Base-by-base conservation (phyloP, 805 yeast genomes). In the Komagataella kurtzmanii region DNA sequence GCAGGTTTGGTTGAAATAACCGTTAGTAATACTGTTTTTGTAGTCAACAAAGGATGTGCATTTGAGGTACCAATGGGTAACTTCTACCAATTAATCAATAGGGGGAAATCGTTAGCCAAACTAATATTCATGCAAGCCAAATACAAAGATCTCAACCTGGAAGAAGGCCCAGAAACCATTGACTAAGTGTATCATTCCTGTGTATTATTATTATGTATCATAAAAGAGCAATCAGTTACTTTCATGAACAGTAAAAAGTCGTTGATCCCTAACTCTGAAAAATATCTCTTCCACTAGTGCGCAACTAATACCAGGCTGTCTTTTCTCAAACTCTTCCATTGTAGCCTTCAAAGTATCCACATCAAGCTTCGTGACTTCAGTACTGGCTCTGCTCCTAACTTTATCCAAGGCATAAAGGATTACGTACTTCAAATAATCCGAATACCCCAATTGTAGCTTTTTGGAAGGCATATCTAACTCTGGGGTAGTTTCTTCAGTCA, bases 1-100 rank as follows among this genome's bases (percentile, higher is more conserved):
- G 69, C 73, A 45, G 97, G 97, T 0, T 57, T 75, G 2, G 61
- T 87, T 7, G 87, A 86, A 58, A 90, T 86, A 2, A 76, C 80
- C 1, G 56, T 89, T 3, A 75, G 79, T 17, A 78, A 77, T 5
- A 73, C 72, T 18, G 72, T 69, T 19, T 86, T 89, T 61, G 66
- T 80, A 3, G 84, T 82, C 6, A 73, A 77, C 0, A 69, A 74
- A 52, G 96, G 96, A 1, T 84, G 95, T 51, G 77, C 91, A 3
- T 83, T 89, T 59, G 86, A 85, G 59, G 74, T 90, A 5, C 97
- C 97, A 1, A 77, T 84, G 68, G 84, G 83, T 4, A 86, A 85
- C 61, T 73, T 75, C 46, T 88, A 87, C 64, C 78, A 84, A 17
- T 74, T 89, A 56, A 74, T 73, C 48, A 87, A 87, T 60, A 73